Conservation (phyloP, 2,329 filamentous ascomycete genomes). For the Fusarium secorum region DNA sequence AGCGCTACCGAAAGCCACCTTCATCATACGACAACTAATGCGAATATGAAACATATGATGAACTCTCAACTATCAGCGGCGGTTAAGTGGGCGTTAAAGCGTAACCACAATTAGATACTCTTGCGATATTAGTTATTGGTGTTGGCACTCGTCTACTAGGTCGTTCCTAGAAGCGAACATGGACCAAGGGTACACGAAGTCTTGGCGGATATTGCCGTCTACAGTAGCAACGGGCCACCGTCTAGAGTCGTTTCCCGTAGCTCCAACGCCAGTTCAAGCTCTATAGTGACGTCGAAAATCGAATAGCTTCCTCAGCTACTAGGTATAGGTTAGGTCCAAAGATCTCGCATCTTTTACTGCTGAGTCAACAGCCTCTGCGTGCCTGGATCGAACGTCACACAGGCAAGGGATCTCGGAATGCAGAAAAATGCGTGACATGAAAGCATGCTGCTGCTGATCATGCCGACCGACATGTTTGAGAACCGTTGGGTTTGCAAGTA, state of each 20-base stretch:
- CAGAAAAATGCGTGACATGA: conserved; percentile 34
- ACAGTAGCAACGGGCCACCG: conserved; percentile 19
- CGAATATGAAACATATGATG: not conserved
- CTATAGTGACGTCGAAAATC: conserved; percentile 17
- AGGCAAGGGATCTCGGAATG: conserved; percentile 7
- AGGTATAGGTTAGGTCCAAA: conserved; percentile 7
- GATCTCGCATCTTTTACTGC: not conserved
- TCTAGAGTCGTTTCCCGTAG: conserved; percentile 9
- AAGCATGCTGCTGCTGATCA: conserved; percentile 29
- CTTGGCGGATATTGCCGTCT: conserved; percentile 19
- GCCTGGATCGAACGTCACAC: conserved; percentile 11
- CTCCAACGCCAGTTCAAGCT: conserved; percentile 10
- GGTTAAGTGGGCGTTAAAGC: not conserved
- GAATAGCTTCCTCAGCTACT: not conserved
- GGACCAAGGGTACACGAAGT: not conserved
- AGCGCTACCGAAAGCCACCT: not conserved
- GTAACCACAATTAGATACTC: not conserved
- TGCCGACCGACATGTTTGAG: conserved; percentile 22
- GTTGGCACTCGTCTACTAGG: not conserved
- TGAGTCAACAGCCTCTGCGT: conserved; percentile 15
- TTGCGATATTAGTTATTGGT: not conserved
- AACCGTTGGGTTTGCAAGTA: conserved; percentile 19
- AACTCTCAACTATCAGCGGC: not conserved
- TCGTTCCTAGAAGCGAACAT: not conserved
- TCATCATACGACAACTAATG: not conserved